Conservation (phyloP, 2,329 filamentous ascomycete genomes). For the Aspergillus sp. region DNA sequence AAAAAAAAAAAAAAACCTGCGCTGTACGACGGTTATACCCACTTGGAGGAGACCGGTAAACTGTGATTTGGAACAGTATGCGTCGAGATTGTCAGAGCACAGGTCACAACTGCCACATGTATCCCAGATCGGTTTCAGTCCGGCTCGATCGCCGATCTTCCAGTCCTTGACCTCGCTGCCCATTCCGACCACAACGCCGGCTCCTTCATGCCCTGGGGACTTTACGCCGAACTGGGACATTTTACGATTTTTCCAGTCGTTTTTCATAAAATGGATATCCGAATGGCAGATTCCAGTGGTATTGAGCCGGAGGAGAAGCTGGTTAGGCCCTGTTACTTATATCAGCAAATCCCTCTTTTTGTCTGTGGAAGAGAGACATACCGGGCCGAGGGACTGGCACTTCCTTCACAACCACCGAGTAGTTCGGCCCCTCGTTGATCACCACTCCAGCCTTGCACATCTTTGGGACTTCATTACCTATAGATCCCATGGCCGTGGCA, state of each 20-base stretch:
- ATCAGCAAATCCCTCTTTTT: too few relatives aligned
- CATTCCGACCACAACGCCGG: slow-evolving; percentile 54
- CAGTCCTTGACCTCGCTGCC: slow-evolving; percentile 50
- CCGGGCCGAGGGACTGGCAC: slow-evolving; percentile 48
- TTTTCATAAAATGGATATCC: slow-evolving; percentile 55
- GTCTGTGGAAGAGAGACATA: slow-evolving; percentile 14
- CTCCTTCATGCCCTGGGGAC: slow-evolving; percentile 53
- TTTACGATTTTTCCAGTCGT: slow-evolving; percentile 46
- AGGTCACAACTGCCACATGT: slow-evolving; percentile 48
- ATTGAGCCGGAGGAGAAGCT: slow-evolving; percentile 55
- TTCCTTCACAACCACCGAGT: slow-evolving; percentile 43
- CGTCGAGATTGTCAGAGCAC: slow-evolving; percentile 51
- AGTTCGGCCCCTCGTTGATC: slow-evolving; percentile 47
- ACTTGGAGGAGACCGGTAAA: too few relatives aligned
- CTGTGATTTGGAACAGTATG: too few relatives aligned
- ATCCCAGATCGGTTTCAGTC: slow-evolving; percentile 49
- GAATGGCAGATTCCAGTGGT: slow-evolving; percentile 55
- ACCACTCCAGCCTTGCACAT: slow-evolving; percentile 49
- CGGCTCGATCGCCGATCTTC: slow-evolving; percentile 51
- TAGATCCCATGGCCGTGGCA: too few relatives aligned
- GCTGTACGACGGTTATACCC: too few relatives aligned
- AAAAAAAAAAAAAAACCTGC: too few relatives aligned
- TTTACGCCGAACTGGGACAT: slow-evolving; percentile 43
- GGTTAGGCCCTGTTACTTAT: slow-evolving; percentile 43
- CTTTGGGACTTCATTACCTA: slow-evolving; percentile 42